Evolutionary conservation across 1,139 yeast genomes (phyloP).

Genomic region (Kazachstania sp.): DNA sequence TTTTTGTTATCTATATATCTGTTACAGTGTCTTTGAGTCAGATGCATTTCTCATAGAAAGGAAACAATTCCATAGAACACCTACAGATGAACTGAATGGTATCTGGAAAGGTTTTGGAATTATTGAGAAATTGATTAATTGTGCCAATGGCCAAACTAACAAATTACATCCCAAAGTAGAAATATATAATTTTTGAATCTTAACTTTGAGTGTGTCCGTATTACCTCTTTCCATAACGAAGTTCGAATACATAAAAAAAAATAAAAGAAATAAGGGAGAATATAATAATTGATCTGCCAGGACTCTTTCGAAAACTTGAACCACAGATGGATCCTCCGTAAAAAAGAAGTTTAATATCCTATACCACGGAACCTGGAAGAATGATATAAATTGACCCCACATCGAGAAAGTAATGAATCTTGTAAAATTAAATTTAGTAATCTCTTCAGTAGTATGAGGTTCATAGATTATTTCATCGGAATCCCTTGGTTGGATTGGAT

Average conservation of each 20-base stretch:
- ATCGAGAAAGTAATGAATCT: conserved; percentile 73
- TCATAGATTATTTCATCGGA: background rate
- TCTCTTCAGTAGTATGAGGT: conserved; percentile 18
- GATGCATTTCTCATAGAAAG: conserved; percentile 59
- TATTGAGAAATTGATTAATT: conserved; percentile 74
- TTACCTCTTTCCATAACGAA: conserved; percentile 72
- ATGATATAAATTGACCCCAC: conserved; percentile 82
- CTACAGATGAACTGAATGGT: conserved; percentile 84
- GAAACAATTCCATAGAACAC: conserved; percentile 89
- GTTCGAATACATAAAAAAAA: conserved; percentile 79
- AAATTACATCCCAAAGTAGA: conserved; percentile 73
- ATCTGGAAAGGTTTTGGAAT: conserved; percentile 79
- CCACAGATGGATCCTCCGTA: conserved; percentile 69
- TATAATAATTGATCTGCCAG: conserved; percentile 82
- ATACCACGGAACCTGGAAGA: conserved; percentile 87
- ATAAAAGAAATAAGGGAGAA: conserved; percentile 75
- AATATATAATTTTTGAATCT: conserved; percentile 58
- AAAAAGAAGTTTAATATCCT: conserved; percentile 67
- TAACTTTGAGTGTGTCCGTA: conserved; percentile 51
- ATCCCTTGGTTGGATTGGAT: conserved; percentile 5
- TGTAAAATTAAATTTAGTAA: conserved; percentile 46
- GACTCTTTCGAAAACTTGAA: conserved; percentile 78
- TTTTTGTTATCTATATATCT: background rate
- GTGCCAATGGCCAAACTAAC: conserved; percentile 92
- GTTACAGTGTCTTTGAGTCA: conserved; percentile 12